These are phyloP conservation scores for Marasmius tenuissimus DNA, from an alignment of 1,284 basidiomycete genomes.

Conservation along the genomic window DNA sequence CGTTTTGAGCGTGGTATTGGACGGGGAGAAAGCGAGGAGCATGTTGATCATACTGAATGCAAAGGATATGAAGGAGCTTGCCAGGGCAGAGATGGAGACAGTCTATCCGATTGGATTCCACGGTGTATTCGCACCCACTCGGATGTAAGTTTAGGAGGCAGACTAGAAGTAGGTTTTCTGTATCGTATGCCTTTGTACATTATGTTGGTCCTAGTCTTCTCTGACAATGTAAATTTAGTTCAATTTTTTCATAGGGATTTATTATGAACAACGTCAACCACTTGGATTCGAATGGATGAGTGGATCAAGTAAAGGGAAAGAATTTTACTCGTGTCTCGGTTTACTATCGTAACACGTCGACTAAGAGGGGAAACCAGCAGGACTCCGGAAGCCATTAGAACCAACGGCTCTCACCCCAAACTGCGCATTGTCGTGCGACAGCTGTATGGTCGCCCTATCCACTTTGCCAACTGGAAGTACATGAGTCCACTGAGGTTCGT, in stretches of 20 bases:
- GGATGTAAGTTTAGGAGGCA: neutral
- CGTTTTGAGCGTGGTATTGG: slow-evolving; percentile 33
- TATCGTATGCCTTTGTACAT: no score
- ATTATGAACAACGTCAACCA: no score
- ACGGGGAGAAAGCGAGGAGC: slow-evolving; percentile 15
- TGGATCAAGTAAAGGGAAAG: no score
- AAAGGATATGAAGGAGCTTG: slow-evolving; percentile 31
- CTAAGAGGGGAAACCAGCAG: slow-evolving; percentile 43
- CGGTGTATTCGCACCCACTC: slow-evolving; percentile 10
- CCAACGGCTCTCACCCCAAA: slow-evolving; percentile 54
- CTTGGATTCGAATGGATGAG: no score
- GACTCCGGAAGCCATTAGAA: slow-evolving; percentile 49
- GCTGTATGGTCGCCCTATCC: slow-evolving; percentile 36
- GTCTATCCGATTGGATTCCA: slow-evolving; percentile 35
- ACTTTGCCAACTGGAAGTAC: slow-evolving; percentile 48
- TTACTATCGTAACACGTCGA: neutral
- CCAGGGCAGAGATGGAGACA: slow-evolving; percentile 32
- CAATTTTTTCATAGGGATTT: no score
- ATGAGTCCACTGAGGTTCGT: slow-evolving; percentile 47
- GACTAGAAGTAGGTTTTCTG: no score
- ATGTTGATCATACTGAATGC: slow-evolving; percentile 17
- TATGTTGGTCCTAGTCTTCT: no score
- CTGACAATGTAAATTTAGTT: no score
- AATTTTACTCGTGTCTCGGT: no score
- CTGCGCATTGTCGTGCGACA: slow-evolving; percentile 53